Base-by-base conservation (phyloP, 768 basidiomycete species). In the Ephemerocybe angulata region DNA sequence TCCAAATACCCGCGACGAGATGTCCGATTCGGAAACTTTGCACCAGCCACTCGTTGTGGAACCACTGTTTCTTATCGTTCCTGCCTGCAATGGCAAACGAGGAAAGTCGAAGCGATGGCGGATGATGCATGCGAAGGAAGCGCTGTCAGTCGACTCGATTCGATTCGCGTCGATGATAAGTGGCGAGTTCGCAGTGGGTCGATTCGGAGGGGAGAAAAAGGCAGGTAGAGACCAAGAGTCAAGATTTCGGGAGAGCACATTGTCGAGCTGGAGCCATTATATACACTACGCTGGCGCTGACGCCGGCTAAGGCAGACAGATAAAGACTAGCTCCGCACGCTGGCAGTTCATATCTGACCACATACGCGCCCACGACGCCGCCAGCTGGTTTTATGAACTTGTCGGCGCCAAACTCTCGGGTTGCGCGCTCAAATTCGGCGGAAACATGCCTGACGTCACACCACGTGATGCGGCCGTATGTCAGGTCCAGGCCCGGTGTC, bases 21-120 rank as follows among this genome's bases (percentile, higher is more conserved):
- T 50, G 31, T 50, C 48, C 48, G 31, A 50, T 50, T 50, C 48
- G 48, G 48, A 31, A 50, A 50, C 2, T 30, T 35, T 50, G 48
- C 48, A 22, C 48, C 48, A 50, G 48, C 5, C 13, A 8, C 21
- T 50, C 30, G 48, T 50, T 33, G 31, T 21, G 19, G 48, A 29
- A 50, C 48, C 48, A 50, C 31, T 33, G 19, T 33, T 50, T 15
- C 48, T 50, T 50, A 50, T 50, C 48, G 48, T 17, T 31, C 6
- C 35, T 50, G 30, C 48, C 48, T 30, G 19, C 42, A 25, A 44
- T n/a, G 42, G 42, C 42, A 25, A 44, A 44, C 42, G 42, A 44
- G 42, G 48, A 17, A 50, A 7, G 48, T 50, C 30, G 29, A 30
- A 48, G 27, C 28, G 27, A 48, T 33, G 29, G 48, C 19, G 19